Percentiles rank a stretch among this genome's conserved stretches.
Evolutionary conservation across 495 filamentous ascomycete genomes (phyloP).

Genomic region (Talaromyces wortmannii): DNA sequence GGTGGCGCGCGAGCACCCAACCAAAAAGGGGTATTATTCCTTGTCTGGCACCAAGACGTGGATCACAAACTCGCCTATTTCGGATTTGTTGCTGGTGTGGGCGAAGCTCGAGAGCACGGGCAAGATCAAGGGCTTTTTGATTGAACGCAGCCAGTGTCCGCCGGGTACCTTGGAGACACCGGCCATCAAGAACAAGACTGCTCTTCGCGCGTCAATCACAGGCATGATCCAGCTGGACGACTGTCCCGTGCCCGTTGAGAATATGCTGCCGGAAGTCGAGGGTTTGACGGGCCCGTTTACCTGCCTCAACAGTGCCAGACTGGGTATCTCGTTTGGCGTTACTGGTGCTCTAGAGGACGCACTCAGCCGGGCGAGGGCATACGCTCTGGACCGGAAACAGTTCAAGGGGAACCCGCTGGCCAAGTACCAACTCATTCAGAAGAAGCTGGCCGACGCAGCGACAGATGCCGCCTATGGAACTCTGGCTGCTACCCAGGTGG

Average conservation of each 20-base stretch:
- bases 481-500: slow-evolving; percentile 81
- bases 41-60: slow-evolving; percentile 90
- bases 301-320: slow-evolving; percentile 87
- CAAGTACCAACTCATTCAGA: slow-evolving; percentile 97
- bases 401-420: slow-evolving; percentile 95
- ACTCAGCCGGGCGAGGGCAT: slow-evolving; percentile 69
- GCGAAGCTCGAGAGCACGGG: slow-evolving; percentile 84
- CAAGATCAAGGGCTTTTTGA: slow-evolving; percentile 90
- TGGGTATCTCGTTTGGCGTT: slow-evolving; percentile 88
- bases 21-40: slow-evolving; percentile 76
- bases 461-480: slow-evolving; percentile 90
- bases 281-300: slow-evolving; percentile 85
- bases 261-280: slow-evolving; percentile 91
- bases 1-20: slow-evolving; percentile 75
- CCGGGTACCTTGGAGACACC: slow-evolving; percentile 89
- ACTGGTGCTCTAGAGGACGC: slow-evolving; percentile 95
- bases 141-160: slow-evolving; percentile 75
- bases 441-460: slow-evolving; percentile 88
- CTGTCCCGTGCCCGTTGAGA: slow-evolving; percentile 80
- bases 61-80: slow-evolving; percentile 97
- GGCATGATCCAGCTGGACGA: slow-evolving; percentile 96
- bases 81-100: slow-evolving; percentile 89
- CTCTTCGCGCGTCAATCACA: slow-evolving; percentile 85
- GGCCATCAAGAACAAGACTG: slow-evolving; percentile 90
- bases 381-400: slow-evolving; percentile 86